Base-by-base conservation (phyloP, 805 yeast genomes). In the Blastobotrys attinorum region DNA sequence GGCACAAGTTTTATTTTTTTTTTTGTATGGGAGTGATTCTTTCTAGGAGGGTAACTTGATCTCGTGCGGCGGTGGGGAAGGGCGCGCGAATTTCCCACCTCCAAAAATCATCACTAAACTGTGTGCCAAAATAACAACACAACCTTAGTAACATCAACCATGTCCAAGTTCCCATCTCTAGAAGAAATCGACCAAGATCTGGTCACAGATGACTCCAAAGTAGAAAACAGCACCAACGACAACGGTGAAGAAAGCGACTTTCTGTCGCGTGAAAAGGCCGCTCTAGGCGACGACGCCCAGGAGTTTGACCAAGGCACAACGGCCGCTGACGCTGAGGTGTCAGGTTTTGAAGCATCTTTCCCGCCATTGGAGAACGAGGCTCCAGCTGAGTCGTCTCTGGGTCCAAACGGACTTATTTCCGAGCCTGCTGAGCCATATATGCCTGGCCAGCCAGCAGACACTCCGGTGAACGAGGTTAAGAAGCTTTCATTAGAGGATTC, bases 401-500 rank as follows among this genome's bases (percentile, higher is more conserved):
- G 42, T 32, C 52, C 43, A 3, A 37, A 49, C 8, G 54, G 54
- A 4, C 45, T 51, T 15, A 44, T 49, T 17, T 42, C 51, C 2
- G 52, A 47, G 31, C 41, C 54, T 13, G 40, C 47, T 15, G 52
- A 46, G 22, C 50, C 55, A 11, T 46, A 47, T 37, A 53, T 47
- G 49, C 60, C 47, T n/a, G 38, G 42, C 23, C 31, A 39, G 38
- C 40, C 45, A 6, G 33, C 31, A 13, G 31, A 25, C 16, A 43
- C 53, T 17, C n/a, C n/a, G n/a, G n/a, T n/a, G n/a, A 16, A 33
- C 32, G 15, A 31, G 6, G 40, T 22, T 40, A 48, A 54, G 39
- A 50, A 51, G 50, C 59, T 60, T 15, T 51, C 62, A 36, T 52
- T 61, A 39, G 56, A 71, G 20, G 81, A 78, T 47, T 74, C 87